Base-by-base conservation (phyloP, 2,329 filamentous ascomycete species). In the Lasiodiplodia sp. region DNA sequence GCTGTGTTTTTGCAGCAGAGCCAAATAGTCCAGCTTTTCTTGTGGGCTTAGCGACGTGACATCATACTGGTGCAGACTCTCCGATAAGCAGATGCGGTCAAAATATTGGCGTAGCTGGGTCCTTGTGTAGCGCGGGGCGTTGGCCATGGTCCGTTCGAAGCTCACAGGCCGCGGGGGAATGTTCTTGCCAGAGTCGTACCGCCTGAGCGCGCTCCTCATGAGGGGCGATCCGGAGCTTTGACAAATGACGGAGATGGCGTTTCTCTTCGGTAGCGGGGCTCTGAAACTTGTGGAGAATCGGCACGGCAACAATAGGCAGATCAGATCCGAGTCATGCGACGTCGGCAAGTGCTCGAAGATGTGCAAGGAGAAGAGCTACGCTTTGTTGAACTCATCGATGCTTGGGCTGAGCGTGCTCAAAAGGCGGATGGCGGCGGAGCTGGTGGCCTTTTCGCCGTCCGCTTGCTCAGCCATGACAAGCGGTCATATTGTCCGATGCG, bases 1-100 rank as follows among this genome's bases (percentile, higher is more conserved):
- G 63, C 87, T 85, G 38, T 74, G 73, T 52, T 74, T 77, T 49
- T 79, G 77, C 28, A 80, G 70, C 8, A 74, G 64, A 2, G 70
- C 68, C 2, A 80, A 73, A 66, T 79, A 79, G 2, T 68, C 58
- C 16, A 80, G 70, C 4, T 75, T 70, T 31, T 74, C 72, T 11
- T 72, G 71, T 31, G 74, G 69, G 8, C 49, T 67, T 60, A 77
- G 64, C 1, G 37, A 51, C 38, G 75, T 68, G 21, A 78, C 70
- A 60, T 76, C 63, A 53, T 76, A 76, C 10, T 69, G 71, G 28
- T 73, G 75, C 51, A 75, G 69, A 44, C 72, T 65, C 23, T 73
- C 58, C 0, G 77, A 70, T 38, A 81, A 63, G 51, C 73, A 71
- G 37, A 81, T 73, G 37, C 77, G 77, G n/a, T 76, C 74, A 34